Conservation (phyloP, 371 early-diverging fungal species). For the Mortierella sp. region DNA sequence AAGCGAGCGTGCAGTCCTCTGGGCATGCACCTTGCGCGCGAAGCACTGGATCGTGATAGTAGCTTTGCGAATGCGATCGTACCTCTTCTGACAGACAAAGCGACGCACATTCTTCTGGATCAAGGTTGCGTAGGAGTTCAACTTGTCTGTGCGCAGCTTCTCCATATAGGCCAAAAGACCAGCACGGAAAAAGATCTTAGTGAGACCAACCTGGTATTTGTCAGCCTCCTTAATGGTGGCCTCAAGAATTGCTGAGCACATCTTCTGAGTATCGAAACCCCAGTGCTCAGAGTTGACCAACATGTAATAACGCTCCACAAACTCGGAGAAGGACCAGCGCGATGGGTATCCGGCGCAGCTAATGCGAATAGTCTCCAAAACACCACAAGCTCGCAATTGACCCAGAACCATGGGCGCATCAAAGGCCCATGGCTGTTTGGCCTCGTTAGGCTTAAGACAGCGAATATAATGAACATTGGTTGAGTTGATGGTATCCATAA, state of each 20-base stretch:
- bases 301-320: conserved; percentile 93
- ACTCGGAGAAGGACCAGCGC: conserved; percentile 92
- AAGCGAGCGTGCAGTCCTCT: conserved; percentile 61
- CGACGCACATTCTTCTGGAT: conserved; percentile 93
- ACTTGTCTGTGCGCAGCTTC: conserved; percentile 86
- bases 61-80: conserved; percentile 69
- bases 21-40: conserved; percentile 75
- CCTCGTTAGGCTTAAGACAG: conserved; percentile 98
- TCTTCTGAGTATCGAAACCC: conserved; percentile 70
- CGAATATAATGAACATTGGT: conserved; percentile 98
- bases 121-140: conserved; percentile 83
- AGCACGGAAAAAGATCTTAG: conserved; percentile 99
- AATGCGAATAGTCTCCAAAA: conserved; percentile 99
- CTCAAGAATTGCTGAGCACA: conserved; percentile 77
- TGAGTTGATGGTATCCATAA: conserved; percentile 94
- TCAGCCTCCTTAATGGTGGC: conserved; percentile 79
- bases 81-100: conserved; percentile 78
- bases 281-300: conserved; percentile 82
- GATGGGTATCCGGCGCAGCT: conserved; percentile 99
- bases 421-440: conserved; percentile 90
- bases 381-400: conserved; percentile 99
- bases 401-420: conserved; percentile 94
- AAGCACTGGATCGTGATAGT: conserved; percentile 71
- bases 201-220: conserved; percentile 96
- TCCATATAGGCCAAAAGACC: conserved; percentile 95